A percentile compares a stretch with the other conserved stretches of the same genome.
These are phyloP conservation scores for Liriodendron chinense DNA, from an alignment of 164 flowering plant genomes.

Conservation along the genomic window DNA sequence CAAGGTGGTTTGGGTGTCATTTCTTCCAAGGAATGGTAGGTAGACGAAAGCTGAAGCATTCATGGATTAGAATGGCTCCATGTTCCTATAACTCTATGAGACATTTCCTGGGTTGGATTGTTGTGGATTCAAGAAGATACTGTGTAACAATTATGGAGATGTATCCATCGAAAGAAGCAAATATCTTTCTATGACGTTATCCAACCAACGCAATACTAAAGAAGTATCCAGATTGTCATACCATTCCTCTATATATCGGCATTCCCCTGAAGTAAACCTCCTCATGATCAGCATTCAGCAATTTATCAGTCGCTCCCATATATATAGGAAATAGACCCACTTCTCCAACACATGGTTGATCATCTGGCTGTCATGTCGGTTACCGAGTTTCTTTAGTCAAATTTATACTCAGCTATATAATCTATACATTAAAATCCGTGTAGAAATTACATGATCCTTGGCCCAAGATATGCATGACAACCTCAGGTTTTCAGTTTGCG, in stretches of 20 bases:
- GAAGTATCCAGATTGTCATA: constrained; percentile 23
- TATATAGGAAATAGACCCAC: constrained; percentile 67
- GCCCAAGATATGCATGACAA: not conserved
- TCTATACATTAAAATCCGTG: constrained; percentile 1
- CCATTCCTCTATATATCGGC: constrained; percentile 86
- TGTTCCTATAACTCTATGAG: not conserved
- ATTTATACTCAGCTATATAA: not conserved
- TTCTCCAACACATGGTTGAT: constrained; percentile 82
- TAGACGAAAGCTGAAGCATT: not conserved
- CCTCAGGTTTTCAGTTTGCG: not conserved
- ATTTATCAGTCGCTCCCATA: constrained; percentile 79
- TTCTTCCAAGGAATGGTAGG: not conserved
- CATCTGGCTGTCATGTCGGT: constrained; percentile 63
- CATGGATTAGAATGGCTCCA: not conserved
- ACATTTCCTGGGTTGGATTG: not conserved
- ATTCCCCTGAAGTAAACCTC: constrained; percentile 89
- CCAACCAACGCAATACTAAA: not conserved
- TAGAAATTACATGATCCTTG: not conserved
- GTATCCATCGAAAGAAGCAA: not conserved
- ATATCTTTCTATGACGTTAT: not conserved
- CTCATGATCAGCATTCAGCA: constrained; percentile 91
- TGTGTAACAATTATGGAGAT: not conserved
- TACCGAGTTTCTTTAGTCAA: constrained; percentile 2
- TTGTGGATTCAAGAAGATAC: not conserved
- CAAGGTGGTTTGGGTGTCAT: not conserved